Evolutionary conservation across 1,284 basidiomycete species (phyloP).

Genomic region (Ceraceosorus bombacis): DNA sequence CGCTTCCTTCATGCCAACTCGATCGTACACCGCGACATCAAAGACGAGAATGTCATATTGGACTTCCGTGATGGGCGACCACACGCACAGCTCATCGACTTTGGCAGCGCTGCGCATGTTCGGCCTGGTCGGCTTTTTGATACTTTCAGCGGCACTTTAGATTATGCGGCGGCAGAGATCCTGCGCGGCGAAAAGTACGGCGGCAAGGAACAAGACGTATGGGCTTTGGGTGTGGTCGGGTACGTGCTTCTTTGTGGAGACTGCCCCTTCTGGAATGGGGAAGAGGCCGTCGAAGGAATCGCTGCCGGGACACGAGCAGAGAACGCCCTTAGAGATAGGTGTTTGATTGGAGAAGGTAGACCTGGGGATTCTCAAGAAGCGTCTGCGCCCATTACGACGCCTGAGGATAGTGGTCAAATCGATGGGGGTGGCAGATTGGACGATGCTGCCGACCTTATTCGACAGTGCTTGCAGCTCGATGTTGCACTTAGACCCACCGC

Average conservation of each 20-base stretch:
- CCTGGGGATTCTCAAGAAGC: conserved; percentile 8
- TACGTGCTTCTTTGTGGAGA: conserved; percentile 93
- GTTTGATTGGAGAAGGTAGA: conserved; percentile 5
- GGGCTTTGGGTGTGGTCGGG: conserved; percentile 95
- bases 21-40: conserved; percentile 95
- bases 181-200: conserved; percentile 85
- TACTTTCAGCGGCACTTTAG: conserved; percentile 79
- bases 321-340: conserved; percentile 30
- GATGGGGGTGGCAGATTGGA: conserved; percentile 73
- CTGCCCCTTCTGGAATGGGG: conserved; percentile 65
- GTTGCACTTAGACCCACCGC: conserved; percentile 59
- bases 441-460: conserved; percentile 70
- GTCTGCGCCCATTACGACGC: conserved; percentile 15
- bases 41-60: conserved; percentile 85
- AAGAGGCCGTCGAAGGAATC: conserved; percentile 39
- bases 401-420: conserved; percentile 14
- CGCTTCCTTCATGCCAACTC: conserved; percentile 83
- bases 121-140: conserved; percentile 82
- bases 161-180: conserved; percentile 92
- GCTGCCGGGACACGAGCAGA: conserved; percentile 36
- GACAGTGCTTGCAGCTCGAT: conserved; percentile 68
- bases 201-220: conserved; percentile 94
- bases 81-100: conserved; percentile 83
- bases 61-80: conserved; percentile 41
- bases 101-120: conserved; percentile 60